Evolutionary conservation across 768 basidiomycete genomes (phyloP).

Genomic region (Kondoa subrosea): DNA sequence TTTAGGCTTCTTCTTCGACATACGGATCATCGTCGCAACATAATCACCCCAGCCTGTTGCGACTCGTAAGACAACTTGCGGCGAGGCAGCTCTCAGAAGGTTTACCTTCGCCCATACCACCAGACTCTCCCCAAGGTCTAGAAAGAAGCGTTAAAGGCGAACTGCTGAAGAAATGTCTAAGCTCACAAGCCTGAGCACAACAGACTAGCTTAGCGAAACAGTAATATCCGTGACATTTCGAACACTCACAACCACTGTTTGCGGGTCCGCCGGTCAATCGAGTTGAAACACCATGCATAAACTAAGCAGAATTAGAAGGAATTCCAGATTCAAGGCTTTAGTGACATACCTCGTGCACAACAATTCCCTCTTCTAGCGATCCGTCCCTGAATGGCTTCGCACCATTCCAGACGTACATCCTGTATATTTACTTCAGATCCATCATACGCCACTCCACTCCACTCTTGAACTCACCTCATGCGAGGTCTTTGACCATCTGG

Average conservation of each 20-base stretch:
- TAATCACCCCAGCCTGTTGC: constrained; percentile 52
- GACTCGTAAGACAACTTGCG: too few relatives aligned
- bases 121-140: constrained; percentile 88
- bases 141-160: too few relatives aligned
- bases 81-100: too few relatives aligned
- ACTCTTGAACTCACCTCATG: constrained; percentile 15
- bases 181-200: too few relatives aligned
- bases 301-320: too few relatives aligned
- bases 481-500: constrained; percentile 31
- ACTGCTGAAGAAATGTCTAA: too few relatives aligned
- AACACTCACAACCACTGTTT: constrained; percentile 41
- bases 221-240: too few relatives aligned
- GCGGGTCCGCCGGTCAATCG: constrained; percentile 68
- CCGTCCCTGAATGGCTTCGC: constrained; percentile 81
- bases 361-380: constrained; percentile 89
- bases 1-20: constrained; percentile 31
- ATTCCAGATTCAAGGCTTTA: too few relatives aligned
- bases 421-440: constrained; percentile 35
- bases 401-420: constrained; percentile 66
- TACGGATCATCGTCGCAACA: constrained; percentile 50
- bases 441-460: too few relatives aligned
- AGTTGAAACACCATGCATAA: constrained; percentile 76
- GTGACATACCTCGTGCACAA: constrained; percentile 57
- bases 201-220: too few relatives aligned
- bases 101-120: constrained; percentile 70